Conservation (phyloP, 169 alveolate species). For the Babesia ovata region DNA sequence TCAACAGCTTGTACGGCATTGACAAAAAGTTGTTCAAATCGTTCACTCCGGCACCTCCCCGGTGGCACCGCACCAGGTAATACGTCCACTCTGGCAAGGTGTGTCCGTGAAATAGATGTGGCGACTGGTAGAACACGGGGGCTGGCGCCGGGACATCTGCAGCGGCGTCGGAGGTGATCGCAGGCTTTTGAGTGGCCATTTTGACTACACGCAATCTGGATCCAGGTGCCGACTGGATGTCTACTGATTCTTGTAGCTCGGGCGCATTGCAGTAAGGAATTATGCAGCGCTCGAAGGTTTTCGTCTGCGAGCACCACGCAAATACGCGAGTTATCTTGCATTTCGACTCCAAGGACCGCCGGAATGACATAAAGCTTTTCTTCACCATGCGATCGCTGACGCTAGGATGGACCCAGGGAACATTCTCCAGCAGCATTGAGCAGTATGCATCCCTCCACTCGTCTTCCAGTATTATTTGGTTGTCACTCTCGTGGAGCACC, state of each 20-base stretch:
- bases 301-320: slow-evolving; percentile 70
- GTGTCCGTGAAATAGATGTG: slow-evolving; percentile 42
- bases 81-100: slow-evolving; percentile 38
- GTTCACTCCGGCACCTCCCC: slow-evolving; percentile 32
- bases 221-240: not conserved
- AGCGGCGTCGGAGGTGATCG: not conserved
- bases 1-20: slow-evolving; percentile 26
- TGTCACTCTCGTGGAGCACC: slow-evolving; percentile 32
- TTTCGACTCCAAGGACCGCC: slow-evolving; percentile 42
- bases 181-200: not conserved
- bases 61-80: slow-evolving; percentile 34
- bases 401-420: slow-evolving; percentile 2
- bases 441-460: slow-evolving; percentile 51
- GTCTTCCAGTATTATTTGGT: slow-evolving; percentile 57
- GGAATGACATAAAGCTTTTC: slow-evolving; percentile 24
- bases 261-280: slow-evolving; percentile 17
- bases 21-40: slow-evolving; percentile 29
- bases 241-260: not conserved
- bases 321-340: slow-evolving; percentile 38
- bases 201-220: slow-evolving; percentile 8
- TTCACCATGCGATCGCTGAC: slow-evolving; percentile 34
- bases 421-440: slow-evolving; percentile 22
- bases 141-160: not conserved
- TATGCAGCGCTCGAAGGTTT: slow-evolving; percentile 54
- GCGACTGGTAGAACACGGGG: not conserved